Base-by-base conservation (phyloP, 1,284 basidiomycete species). In the Malassezia sp. region DNA sequence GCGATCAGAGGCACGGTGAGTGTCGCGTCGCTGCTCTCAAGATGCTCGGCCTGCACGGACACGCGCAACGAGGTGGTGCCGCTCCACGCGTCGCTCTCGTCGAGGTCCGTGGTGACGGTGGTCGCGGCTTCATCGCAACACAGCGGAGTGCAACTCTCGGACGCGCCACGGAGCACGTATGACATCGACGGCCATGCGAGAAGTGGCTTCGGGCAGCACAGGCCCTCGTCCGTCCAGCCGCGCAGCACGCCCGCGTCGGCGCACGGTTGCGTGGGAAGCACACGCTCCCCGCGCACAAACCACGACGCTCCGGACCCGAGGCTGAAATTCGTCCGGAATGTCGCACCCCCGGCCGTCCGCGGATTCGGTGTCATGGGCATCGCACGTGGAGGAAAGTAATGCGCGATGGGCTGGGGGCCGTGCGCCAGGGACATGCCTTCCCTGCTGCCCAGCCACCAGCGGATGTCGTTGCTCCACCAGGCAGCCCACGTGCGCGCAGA, bases 291-390 rank as follows among this genome's bases (percentile, higher is more conserved):
- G 0, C 34, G 32, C 9, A 57, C 55, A 29, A 44, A 61, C 61
- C 61, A 66, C 6, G 34, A 38, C 0, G 38, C 33, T 1, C 63
- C 63, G 1, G 63, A 56, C 0, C 63, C 63, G 11, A 54, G 39
- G 21, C 46, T 42, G 44, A 66, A 66, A 37, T 58, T 55, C 7
- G 62, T 61, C 10, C 46, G 52, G 38, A 59, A 63, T 9, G 44
- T n/a, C n/a, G n/a, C n/a, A n/a, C 9, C 35, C 21, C 24, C n/a
- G 18, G 26, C 33, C 29, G 15, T 18, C n/a, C n/a, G 21, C 23
- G 4, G 36, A 17, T 4, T 20, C 32, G 20, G 10, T 29, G 37
- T 34, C 23, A 37, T 21, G n/a, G 34, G 46, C 15, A 43, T 26
- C 6, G 49, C 30, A 5, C 38, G 39, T 2, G 30, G 5, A 8